phyloP scores from a whole-genome alignment of 106 monocot genomes.

The Dioscorea zingiberensis region DNA sequence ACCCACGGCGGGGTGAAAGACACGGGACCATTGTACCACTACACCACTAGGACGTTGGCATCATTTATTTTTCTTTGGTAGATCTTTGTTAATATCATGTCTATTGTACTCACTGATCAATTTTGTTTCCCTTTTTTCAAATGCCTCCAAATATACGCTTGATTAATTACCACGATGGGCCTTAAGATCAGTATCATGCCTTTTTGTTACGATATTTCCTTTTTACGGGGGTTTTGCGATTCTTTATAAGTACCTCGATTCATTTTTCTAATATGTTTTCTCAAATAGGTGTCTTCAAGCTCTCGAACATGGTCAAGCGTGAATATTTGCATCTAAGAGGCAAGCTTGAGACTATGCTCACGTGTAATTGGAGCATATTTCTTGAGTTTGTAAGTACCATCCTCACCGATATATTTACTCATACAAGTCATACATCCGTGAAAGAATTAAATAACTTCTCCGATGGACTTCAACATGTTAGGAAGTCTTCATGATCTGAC shows the following conservation, averaged over 20 bases:
- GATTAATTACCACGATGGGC: too few species aligned
- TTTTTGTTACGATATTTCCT: neutral
- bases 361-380: slow-evolving; percentile 4
- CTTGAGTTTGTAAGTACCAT: too few species aligned
- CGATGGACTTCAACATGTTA: neutral
- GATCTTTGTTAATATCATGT: too few species aligned
- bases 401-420: too few species aligned
- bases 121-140: too few species aligned
- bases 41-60: too few species aligned
- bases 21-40: too few species aligned
- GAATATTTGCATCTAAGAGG: slow-evolving; percentile 8
- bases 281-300: slow-evolving; percentile 4
- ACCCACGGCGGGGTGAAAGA: too few species aligned
- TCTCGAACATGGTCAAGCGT: slow-evolving; percentile 9
- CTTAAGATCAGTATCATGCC: neutral
- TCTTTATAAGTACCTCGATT: neutral
- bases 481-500: neutral
- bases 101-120: too few species aligned
- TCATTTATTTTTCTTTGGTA: too few species aligned
- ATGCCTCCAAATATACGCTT: too few species aligned
- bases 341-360: slow-evolving; percentile 13
- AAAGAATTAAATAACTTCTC: neutral
- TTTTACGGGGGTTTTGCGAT: neutral
- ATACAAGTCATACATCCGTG: too few species aligned
- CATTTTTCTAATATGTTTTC: neutral